Conservation (phyloP, 768 basidiomycete genomes). For the Lyophyllum shimeji region DNA sequence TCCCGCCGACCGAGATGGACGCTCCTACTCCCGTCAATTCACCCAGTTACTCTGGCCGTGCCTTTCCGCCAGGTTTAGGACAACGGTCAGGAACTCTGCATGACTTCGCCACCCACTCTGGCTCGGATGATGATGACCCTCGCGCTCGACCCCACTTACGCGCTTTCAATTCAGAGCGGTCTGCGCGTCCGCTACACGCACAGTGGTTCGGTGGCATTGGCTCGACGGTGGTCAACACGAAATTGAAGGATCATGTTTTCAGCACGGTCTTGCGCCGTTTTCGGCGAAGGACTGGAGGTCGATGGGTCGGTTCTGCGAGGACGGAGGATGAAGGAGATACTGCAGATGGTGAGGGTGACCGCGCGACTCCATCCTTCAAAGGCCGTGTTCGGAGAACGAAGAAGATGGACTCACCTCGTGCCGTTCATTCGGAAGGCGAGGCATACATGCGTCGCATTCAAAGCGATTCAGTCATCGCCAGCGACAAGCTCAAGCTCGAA, state of each 20-base stretch:
- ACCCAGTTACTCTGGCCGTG: conserved; percentile 32
- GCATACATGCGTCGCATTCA: conserved; percentile 57
- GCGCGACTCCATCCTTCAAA: conserved; percentile 21
- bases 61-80: conserved; percentile 29
- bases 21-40: conserved; percentile 53
- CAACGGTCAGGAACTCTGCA: conserved; percentile 18
- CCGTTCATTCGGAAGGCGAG: conserved; percentile 37
- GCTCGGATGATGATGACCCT: conserved; percentile 31
- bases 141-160: conserved; percentile 36
- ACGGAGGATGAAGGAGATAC: conserved; percentile 60
- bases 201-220: conserved; percentile 86
- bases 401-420: conserved; percentile 42
- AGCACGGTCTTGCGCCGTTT: conserved; percentile 81
- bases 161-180: conserved; percentile 40
- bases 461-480: conserved; percentile 52
- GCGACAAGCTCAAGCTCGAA: conserved; percentile 27
- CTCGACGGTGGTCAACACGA: conserved; percentile 91
- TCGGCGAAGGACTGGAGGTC: conserved; percentile 48
- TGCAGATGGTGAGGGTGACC: conserved; percentile 39
- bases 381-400: conserved; percentile 29
- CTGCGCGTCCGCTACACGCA: conserved; percentile 33
- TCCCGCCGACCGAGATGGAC: conserved; percentile 36
- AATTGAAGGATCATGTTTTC: conserved; percentile 94
- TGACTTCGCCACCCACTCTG: conserved; percentile 7
- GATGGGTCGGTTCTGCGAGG: conserved; percentile 34